Evolutionary conservation across 257 asterid genomes (phyloP).

Genomic region (Plantago elongata): DNA sequence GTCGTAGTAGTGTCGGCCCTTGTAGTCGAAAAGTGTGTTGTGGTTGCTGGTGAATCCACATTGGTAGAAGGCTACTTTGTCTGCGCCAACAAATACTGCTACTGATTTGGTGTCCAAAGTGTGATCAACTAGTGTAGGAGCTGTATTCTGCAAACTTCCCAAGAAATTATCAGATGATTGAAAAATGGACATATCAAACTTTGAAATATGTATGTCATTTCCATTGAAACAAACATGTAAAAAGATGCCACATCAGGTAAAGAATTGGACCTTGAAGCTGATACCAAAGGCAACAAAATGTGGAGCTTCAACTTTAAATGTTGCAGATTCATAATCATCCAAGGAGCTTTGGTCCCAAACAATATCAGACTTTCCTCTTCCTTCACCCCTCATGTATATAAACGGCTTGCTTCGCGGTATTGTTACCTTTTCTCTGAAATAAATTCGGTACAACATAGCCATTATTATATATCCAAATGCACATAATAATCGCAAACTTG

Average conservation of each 20-base stretch:
- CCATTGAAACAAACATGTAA: background rate
- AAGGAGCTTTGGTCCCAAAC: conserved; percentile 52
- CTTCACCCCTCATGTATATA: conserved; percentile 74
- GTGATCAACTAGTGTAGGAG: conserved; percentile 29
- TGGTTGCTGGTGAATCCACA: conserved; percentile 69
- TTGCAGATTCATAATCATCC: conserved; percentile 44
- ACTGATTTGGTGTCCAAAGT: conserved; percentile 45
- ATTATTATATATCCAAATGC: no score
- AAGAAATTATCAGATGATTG: background rate
- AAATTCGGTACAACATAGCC: background rate
- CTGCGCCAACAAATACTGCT: conserved; percentile 64
- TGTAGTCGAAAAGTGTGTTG: conserved; percentile 66
- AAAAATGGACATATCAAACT: background rate
- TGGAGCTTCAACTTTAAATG: conserved; percentile 63
- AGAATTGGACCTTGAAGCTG: conserved; percentile 57
- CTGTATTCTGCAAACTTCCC: conserved; percentile 43
- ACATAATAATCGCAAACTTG: no score
- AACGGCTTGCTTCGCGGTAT: conserved; percentile 57
- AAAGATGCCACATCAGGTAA: background rate
- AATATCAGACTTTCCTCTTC: conserved; percentile 57
- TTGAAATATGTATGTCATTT: background rate
- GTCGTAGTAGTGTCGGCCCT: conserved; percentile 74
- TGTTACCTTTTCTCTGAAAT: conserved; percentile 59
- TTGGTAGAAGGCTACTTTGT: conserved; percentile 65
- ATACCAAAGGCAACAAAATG: conserved; percentile 76